These are phyloP conservation scores for Pythium dissimile DNA, from an alignment of 352 stramenopile species.

Conservation along the genomic window DNA sequence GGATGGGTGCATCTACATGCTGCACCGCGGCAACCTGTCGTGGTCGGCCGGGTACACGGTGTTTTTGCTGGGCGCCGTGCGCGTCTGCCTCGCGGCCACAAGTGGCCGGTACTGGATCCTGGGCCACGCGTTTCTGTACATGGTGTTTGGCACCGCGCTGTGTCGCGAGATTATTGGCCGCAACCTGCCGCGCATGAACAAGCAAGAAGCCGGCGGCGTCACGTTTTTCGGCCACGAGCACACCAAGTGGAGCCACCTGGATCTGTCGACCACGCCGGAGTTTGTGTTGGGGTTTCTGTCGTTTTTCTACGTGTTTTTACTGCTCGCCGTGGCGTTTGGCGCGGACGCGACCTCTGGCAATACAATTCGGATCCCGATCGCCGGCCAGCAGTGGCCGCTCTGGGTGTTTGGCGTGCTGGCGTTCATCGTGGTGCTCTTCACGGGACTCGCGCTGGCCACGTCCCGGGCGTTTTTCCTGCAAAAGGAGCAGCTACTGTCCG, in stretches of 20 bases:
- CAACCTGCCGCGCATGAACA: slow-evolving; percentile 78
- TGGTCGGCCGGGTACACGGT: slow-evolving; percentile 84
- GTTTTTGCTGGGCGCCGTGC: slow-evolving; percentile 66
- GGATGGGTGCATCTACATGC: slow-evolving; percentile 73
- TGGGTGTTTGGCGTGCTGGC: slow-evolving; percentile 86
- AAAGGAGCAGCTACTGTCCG: slow-evolving; percentile 68
- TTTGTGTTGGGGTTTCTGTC: slow-evolving; percentile 81
- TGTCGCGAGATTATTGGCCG: slow-evolving; percentile 81
- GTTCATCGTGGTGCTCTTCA: slow-evolving; percentile 81
- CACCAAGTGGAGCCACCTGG: slow-evolving; percentile 50
- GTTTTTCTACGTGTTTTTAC: slow-evolving; percentile 84
- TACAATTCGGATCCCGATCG: slow-evolving; percentile 43
- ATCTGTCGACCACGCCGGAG: slow-evolving; percentile 75
- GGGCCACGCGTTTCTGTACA: slow-evolving; percentile 74
- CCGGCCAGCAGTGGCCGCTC: slow-evolving; percentile 68
- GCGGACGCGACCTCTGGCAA: slow-evolving; percentile 46
- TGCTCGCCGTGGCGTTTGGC: slow-evolving; percentile 74
- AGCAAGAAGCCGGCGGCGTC: slow-evolving; percentile 74
- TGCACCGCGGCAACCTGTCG: slow-evolving; percentile 55
- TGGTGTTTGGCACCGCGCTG: slow-evolving; percentile 72
- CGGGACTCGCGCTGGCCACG: slow-evolving; percentile 64
- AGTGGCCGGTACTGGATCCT: slow-evolving; percentile 80
- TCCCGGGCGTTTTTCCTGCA: slow-evolving; percentile 81
- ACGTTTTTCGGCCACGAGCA: slow-evolving; percentile 84
- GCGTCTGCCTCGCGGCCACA: slow-evolving; percentile 65